Evolutionary conservation across 345 rosid genomes (phyloP).

Genomic region (Ceriops zippeliana): DNA sequence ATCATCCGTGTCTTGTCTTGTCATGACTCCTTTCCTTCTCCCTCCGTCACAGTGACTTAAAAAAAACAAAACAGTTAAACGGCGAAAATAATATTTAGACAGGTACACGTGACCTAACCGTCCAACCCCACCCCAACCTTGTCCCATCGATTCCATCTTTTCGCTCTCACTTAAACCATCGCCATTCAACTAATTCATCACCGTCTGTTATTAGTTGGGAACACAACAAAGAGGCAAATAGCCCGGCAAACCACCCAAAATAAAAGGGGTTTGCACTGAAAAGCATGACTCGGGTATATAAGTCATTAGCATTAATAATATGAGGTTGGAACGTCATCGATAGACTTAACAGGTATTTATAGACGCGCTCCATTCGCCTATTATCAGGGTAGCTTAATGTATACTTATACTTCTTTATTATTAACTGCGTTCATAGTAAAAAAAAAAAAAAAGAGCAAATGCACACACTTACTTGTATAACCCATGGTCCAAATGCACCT

Average conservation of each 20-base stretch:
- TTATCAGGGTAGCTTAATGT: no score
- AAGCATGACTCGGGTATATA: constrained; percentile 18
- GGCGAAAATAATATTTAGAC: constrained; percentile 36
- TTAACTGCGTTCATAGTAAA: no score
- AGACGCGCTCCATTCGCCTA: no score
- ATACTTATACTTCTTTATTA: no score
- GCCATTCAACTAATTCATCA: constrained; percentile 38
- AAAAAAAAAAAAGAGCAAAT: no score
- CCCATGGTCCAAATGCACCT: no score
- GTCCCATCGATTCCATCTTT: constrained; percentile 41
- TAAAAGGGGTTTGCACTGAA: neutral
- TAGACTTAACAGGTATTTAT: no score
- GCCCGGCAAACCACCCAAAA: constrained; percentile 12
- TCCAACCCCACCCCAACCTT: constrained; percentile 44
- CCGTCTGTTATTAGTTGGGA: constrained; percentile 2
- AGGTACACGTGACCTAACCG: constrained; percentile 90
- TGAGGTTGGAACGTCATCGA: neutral
- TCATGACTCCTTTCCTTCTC: neutral
- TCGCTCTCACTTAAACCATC: constrained; percentile 36
- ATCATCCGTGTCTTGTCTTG: constrained; percentile 22
- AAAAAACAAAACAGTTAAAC: constrained; percentile 8
- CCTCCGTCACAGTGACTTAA: neutral
- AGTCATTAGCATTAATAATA: neutral
- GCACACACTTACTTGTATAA: no score
- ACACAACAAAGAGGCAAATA: constrained; percentile 2